Percentiles rank a stretch among this genome's conserved stretches.
These are phyloP conservation scores for Talaromyces nanjingensis DNA, from an alignment of 495 filamentous ascomycete species.

Conservation along the genomic window DNA sequence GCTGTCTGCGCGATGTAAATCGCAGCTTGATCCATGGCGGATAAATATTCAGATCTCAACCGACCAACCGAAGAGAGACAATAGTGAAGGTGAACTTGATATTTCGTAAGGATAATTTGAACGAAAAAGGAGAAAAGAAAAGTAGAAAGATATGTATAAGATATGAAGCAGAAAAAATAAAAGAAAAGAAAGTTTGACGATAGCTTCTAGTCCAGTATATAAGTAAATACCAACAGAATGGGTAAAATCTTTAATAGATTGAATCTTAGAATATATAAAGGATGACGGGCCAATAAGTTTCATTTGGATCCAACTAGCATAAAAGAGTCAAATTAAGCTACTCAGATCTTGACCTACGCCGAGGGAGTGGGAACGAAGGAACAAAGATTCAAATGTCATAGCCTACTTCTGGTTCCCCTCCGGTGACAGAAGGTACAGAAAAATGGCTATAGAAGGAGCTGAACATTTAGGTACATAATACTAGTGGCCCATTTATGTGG, in stretches of 20 bases:
- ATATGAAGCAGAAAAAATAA: neutral
- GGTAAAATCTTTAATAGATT: neutral
- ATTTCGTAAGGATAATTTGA: neutral
- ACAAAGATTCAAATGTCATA: neutral
- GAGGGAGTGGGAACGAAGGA: neutral
- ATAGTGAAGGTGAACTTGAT: neutral
- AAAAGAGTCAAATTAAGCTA: neutral
- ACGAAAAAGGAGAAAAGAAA: neutral
- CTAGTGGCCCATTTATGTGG: neutral
- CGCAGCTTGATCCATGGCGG: slow-evolving; percentile 10
- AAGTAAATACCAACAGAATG: neutral
- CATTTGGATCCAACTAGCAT: neutral
- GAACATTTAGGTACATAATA: neutral
- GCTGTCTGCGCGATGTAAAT: slow-evolving; percentile 7
- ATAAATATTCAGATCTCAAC: neutral
- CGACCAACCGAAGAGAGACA: neutral
- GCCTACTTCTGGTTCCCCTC: neutral
- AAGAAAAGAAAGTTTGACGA: neutral
- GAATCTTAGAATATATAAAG: neutral
- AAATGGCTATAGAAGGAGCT: neutral
- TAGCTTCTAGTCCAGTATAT: neutral
- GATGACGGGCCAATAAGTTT: neutral
- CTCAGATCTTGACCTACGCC: neutral
- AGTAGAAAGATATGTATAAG: neutral
- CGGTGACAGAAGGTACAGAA: neutral